These are phyloP conservation scores for Quercus glauca DNA, from an alignment of 306 rosid genomes.

Conservation along the genomic window DNA sequence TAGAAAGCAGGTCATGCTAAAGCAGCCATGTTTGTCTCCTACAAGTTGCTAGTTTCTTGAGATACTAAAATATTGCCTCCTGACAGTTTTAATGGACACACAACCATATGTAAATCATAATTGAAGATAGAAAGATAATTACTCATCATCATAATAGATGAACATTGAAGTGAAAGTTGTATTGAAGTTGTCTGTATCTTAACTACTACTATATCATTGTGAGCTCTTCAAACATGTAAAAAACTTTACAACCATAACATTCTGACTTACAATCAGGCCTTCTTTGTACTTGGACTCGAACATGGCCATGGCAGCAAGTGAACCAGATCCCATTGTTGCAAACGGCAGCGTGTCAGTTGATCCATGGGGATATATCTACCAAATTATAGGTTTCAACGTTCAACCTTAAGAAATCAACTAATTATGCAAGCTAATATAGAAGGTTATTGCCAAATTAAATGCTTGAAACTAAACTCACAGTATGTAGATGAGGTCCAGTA, in stretches of 20 bases:
- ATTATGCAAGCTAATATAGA: slow-evolving; percentile 13
- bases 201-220: background rate
- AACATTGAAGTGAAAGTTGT: background rate
- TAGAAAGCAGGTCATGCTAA: background rate
- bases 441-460: background rate
- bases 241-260: background rate
- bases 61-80: background rate
- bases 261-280: slow-evolving; percentile 52
- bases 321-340: slow-evolving; percentile 67
- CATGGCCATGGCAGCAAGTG: slow-evolving; percentile 60
- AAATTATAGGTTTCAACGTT: background rate
- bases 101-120: background rate
- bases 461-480: slow-evolving; percentile 52
- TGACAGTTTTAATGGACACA: background rate
- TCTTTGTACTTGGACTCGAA: slow-evolving; percentile 73
- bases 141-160: background rate
- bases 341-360: slow-evolving; percentile 61
- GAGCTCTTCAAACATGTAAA: background rate
- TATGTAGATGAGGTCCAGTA: slow-evolving; percentile 72
- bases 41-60: background rate
- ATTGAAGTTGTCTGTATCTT: background rate
- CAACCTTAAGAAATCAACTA: slow-evolving; percentile 8
- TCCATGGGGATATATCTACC: slow-evolving; percentile 66
- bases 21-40: background rate
- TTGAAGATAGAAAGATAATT: background rate